These are phyloP conservation scores for Aquanectria penicillioides DNA, from an alignment of 2,329 filamentous ascomycete genomes.

Conservation along the genomic window DNA sequence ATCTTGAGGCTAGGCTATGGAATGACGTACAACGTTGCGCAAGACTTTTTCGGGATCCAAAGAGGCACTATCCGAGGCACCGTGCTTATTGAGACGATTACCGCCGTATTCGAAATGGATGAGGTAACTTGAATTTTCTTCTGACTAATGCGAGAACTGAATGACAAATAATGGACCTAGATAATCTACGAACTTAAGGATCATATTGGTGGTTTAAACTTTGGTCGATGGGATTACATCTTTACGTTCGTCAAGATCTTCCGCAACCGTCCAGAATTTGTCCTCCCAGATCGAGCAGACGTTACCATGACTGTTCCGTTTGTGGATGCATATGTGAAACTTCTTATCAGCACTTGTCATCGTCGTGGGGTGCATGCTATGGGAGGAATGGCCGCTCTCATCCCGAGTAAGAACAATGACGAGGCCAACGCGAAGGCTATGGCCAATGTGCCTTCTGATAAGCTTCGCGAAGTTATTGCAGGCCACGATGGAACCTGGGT, in stretches of 20 bases:
- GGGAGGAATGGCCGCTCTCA: constrained; percentile 98
- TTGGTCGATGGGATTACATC: constrained; percentile 99
- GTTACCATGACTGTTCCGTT: constrained; percentile 99
- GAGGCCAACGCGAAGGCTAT: constrained; percentile 93
- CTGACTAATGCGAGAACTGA: no score
- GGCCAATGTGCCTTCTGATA: constrained; percentile 91
- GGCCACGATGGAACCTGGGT: constrained; percentile 98
- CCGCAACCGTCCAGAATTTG: constrained; percentile 91
- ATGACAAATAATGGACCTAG: constrained; percentile 59
- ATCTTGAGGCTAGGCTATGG: constrained; percentile 96
- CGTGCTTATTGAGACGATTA: constrained; percentile 96
- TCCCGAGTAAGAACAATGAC: constrained; percentile 95
- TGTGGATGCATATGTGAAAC: constrained; percentile 95
- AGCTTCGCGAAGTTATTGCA: constrained; percentile 92
- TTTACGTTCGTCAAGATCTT: constrained; percentile 99
- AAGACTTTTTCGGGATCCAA: constrained; percentile 89
- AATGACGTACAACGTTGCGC: constrained; percentile 97
- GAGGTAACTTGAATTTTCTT: no score
- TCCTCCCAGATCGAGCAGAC: constrained; percentile 87
- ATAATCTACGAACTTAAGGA: constrained; percentile 99
- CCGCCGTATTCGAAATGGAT: constrained; percentile 98
- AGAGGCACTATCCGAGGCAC: constrained; percentile 94
- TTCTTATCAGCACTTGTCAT: constrained; percentile 98
- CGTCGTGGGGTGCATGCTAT: constrained; percentile 95
- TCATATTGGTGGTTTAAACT: constrained; percentile 95